A percentile compares a stretch with the other conserved stretches of the same genome.
Evolutionary conservation across 2,329 filamentous ascomycete species (phyloP).

Genomic region (Pestalotiopsis sp.): DNA sequence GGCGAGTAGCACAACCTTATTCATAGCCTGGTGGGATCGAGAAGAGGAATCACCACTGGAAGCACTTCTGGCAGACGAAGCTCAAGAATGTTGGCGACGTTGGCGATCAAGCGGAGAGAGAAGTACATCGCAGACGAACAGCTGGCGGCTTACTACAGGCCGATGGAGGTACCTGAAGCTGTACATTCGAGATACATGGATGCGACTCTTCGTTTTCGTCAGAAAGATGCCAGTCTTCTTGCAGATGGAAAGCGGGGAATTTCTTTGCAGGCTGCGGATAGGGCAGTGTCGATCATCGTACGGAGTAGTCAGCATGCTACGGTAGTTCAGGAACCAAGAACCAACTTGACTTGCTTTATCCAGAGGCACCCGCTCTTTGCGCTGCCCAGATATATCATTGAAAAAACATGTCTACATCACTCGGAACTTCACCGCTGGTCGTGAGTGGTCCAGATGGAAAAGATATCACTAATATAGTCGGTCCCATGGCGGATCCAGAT

Average conservation of each 20-base stretch:
- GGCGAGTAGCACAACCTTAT: not conserved
- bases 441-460: not conserved
- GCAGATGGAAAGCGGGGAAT: not conserved
- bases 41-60: not conserved
- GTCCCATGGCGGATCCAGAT: not conserved
- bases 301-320: not conserved
- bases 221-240: not conserved
- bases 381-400: not conserved
- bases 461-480: not conserved
- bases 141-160: not conserved
- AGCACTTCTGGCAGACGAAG: not conserved
- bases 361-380: not conserved
- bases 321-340: not conserved
- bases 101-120: not conserved
- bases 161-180: not conserved
- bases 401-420: not conserved
- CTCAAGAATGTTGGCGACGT: not conserved
- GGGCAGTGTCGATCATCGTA: slow-evolving; percentile 7
- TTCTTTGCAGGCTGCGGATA: slow-evolving; percentile 9
- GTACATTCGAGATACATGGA: slow-evolving; percentile 1
- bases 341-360: not conserved
- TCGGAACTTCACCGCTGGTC: not conserved
- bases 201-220: not conserved
- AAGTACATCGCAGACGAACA: not conserved
- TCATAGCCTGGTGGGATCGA: not conserved